phyloP scores from a whole-genome alignment of 768 basidiomycete genomes.

The Tulasnella sp. region DNA sequence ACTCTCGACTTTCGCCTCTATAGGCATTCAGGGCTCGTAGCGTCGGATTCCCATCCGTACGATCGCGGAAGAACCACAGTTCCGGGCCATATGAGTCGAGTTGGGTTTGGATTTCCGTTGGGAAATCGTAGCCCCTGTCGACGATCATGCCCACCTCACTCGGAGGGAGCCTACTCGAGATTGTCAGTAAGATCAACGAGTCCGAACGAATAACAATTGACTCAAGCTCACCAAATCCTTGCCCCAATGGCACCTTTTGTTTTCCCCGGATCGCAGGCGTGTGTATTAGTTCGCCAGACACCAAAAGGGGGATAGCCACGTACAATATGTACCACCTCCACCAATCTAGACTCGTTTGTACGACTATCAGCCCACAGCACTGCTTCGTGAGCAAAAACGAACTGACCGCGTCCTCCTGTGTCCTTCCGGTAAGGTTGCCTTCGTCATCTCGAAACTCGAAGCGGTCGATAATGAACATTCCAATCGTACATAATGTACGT shows the following conservation, averaged over 20 bases:
- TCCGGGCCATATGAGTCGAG: slow-evolving; percentile 52
- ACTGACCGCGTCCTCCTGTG: slow-evolving; percentile 40
- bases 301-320: not conserved
- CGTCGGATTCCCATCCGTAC: slow-evolving; percentile 37
- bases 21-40: slow-evolving; percentile 67
- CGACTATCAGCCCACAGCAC: not conserved
- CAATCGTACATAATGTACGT: slow-evolving; percentile 33
- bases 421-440: slow-evolving; percentile 39
- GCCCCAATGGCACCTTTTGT: slow-evolving; percentile 55
- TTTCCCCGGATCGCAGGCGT: not conserved
- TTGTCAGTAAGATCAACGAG: not conserved
- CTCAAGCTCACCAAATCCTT: slow-evolving; percentile 52
- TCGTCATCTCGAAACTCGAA: slow-evolving; percentile 49
- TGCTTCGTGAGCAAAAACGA: not conserved
- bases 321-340: slow-evolving; percentile 55
- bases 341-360: slow-evolving; percentile 46
- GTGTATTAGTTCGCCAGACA: slow-evolving; percentile 32
- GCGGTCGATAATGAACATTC: slow-evolving; percentile 85
- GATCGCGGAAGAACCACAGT: slow-evolving; percentile 68
- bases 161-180: slow-evolving; percentile 45
- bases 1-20: slow-evolving; percentile 61
- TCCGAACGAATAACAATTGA: not conserved
- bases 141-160: slow-evolving; percentile 66
- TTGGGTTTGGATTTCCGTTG: slow-evolving; percentile 38
- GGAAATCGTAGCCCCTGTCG: slow-evolving; percentile 71